Percentiles rank a stretch among this genome's conserved stretches.
Evolutionary conservation across 2,329 filamentous ascomycete species (phyloP).

Genomic region (Sporothrix curviconia): DNA sequence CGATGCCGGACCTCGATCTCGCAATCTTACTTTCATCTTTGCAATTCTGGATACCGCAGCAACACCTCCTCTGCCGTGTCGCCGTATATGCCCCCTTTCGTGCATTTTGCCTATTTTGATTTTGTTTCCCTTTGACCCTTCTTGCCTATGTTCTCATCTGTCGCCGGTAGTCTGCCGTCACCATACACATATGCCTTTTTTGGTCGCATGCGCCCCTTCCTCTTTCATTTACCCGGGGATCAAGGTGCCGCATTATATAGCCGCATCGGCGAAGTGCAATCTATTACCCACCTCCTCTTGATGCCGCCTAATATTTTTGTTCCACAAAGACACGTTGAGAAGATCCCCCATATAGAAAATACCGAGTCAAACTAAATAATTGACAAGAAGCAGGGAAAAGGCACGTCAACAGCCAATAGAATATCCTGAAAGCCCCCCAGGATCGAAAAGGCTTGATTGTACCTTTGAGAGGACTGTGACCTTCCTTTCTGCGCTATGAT

Average conservation of each 20-base stretch:
- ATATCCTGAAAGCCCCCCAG: no score
- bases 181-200: not conserved
- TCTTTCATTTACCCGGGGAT: not conserved
- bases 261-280: no score
- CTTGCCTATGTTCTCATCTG: not conserved
- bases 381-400: not conserved
- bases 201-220: not conserved
- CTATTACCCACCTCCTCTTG: no score
- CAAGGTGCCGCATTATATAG: constrained; percentile 1
- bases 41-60: no score
- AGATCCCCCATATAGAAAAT: not conserved
- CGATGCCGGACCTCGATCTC: not conserved
- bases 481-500: not conserved
- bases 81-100: no score
- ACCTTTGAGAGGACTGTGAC: not conserved
- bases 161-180: not conserved
- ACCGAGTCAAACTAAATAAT: not conserved
- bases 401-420: not conserved
- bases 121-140: no score
- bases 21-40: no score
- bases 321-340: not conserved
- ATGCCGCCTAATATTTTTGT: no score
- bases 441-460: no score
- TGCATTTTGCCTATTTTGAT: no score
- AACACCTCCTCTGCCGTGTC: no score